These are phyloP conservation scores for Fusarium bulbicola DNA, from an alignment of 2,329 filamentous ascomycete species.

Conservation along the genomic window DNA sequence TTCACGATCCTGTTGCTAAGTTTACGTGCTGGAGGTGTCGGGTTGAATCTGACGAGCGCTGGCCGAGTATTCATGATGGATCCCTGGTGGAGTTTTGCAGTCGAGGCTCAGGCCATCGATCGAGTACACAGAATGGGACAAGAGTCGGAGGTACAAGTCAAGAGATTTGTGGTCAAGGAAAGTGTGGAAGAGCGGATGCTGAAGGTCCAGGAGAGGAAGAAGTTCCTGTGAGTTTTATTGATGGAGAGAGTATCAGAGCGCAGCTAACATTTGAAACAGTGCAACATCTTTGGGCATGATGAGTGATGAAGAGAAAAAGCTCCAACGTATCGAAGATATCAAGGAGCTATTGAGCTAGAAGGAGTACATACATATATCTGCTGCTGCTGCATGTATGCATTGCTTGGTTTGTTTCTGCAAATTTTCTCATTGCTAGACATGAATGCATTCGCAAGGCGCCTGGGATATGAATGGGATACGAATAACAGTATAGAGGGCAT, in stretches of 20 bases:
- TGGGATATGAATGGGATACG: constrained; percentile 13
- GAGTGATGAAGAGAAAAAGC: constrained; percentile 90
- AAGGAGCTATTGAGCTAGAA: constrained; percentile 80
- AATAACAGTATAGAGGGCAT: constrained; percentile 9
- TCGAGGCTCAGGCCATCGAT: constrained; percentile 97
- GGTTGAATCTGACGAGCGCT: constrained; percentile 89
- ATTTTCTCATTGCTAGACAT: not conserved
- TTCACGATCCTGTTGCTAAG: constrained; percentile 84
- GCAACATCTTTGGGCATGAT: constrained; percentile 96
- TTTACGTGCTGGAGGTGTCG: constrained; percentile 90
- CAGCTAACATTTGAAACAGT: constrained; percentile 56
- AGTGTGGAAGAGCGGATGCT: constrained; percentile 98
- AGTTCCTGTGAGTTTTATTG: constrained; percentile 78
- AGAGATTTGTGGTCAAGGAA: constrained; percentile 86
- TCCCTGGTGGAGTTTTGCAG: constrained; percentile 98
- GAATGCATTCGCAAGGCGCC: constrained; percentile 29
- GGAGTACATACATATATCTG: not conserved
- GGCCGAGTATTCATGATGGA: constrained; percentile 98
- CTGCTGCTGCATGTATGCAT: not conserved
- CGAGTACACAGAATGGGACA: constrained; percentile 98
- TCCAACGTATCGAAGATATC: constrained; percentile 92
- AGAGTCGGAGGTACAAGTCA: constrained; percentile 83
- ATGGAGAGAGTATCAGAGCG: not conserved
- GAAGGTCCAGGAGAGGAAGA: constrained; percentile 92
- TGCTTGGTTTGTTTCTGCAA: not conserved